Evolutionary conservation across 2,329 filamentous ascomycete genomes (phyloP).

Genomic region (Graphilbum fragrans): DNA sequence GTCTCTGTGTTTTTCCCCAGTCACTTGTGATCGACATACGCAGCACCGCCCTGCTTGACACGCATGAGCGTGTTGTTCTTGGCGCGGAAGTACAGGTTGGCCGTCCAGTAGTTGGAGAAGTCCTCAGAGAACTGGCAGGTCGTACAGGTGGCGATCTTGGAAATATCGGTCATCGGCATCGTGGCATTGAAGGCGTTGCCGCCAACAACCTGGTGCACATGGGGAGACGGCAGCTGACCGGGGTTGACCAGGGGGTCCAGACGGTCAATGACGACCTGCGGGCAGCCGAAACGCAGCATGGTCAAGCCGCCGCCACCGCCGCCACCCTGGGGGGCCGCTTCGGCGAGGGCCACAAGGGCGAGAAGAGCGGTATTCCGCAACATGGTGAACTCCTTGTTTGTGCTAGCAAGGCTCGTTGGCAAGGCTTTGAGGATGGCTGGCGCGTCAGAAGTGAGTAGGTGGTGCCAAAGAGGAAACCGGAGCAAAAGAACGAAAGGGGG

Average conservation of each 20-base stretch:
- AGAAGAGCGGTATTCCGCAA: not conserved
- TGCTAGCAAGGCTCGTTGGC: not conserved
- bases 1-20: not conserved
- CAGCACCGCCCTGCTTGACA: slow-evolving; percentile 36
- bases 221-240: slow-evolving; percentile 7
- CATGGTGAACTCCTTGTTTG: not conserved
- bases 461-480: not conserved
- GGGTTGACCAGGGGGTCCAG: slow-evolving; percentile 5
- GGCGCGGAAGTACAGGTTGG: slow-evolving; percentile 7
- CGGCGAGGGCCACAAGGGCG: not conserved
- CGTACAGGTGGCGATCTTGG: slow-evolving; percentile 5
- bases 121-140: slow-evolving; percentile 8
- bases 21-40: slow-evolving; percentile 26
- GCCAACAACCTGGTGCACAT: slow-evolving; percentile 10
- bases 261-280: not conserved
- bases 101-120: slow-evolving; percentile 10
- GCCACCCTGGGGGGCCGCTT: not conserved
- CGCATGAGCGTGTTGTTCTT: slow-evolving; percentile 22
- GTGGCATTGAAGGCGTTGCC: slow-evolving; percentile 9
- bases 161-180: slow-evolving; percentile 4
- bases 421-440: not conserved
- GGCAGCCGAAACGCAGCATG: not conserved
- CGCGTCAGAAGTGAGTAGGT: not conserved
- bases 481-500: not conserved
- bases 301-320: not conserved